Evolutionary conservation across 2,329 filamentous ascomycete species (phyloP).

Genomic region (Pleomassaria siparia): DNA sequence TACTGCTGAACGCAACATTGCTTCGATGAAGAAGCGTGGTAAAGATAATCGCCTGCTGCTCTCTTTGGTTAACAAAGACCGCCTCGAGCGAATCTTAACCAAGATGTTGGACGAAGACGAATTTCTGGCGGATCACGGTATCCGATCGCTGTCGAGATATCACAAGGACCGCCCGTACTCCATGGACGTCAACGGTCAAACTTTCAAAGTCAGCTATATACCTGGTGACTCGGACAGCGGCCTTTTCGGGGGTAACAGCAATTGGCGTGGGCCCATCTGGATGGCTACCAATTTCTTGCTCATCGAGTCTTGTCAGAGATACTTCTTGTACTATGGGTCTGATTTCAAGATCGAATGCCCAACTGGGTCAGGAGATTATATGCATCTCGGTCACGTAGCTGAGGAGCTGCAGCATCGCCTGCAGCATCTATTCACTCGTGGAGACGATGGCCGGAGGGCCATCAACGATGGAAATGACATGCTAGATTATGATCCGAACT

Average conservation of each 20-base stretch:
- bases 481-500: slow-evolving; percentile 88
- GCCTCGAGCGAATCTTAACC: slow-evolving; percentile 83
- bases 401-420: slow-evolving; percentile 94
- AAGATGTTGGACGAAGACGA: slow-evolving; percentile 94
- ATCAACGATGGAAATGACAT: slow-evolving; percentile 83
- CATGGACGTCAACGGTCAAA: slow-evolving; percentile 93
- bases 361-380: slow-evolving; percentile 87
- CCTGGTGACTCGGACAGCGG: slow-evolving; percentile 96
- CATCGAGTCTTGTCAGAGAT: slow-evolving; percentile 90
- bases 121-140: slow-evolving; percentile 86
- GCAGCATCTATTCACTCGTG: slow-evolving; percentile 84
- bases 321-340: slow-evolving; percentile 94
- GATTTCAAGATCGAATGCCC: slow-evolving; percentile 89
- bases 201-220: slow-evolving; percentile 84
- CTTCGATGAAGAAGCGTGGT: slow-evolving; percentile 85
- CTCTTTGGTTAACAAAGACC: slow-evolving; percentile 88
- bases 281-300: slow-evolving; percentile 93
- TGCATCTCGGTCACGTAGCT: slow-evolving; percentile 93
- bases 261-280: slow-evolving; percentile 96
- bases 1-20: slow-evolving; percentile 89
- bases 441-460: slow-evolving; percentile 82
- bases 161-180: slow-evolving; percentile 88
- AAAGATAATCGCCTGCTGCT: slow-evolving; percentile 87
- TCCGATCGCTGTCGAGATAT: slow-evolving; percentile 87
- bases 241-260: slow-evolving; percentile 95